Base-by-base conservation (phyloP, 768 basidiomycete species). In the Leccinum incarnatum region DNA sequence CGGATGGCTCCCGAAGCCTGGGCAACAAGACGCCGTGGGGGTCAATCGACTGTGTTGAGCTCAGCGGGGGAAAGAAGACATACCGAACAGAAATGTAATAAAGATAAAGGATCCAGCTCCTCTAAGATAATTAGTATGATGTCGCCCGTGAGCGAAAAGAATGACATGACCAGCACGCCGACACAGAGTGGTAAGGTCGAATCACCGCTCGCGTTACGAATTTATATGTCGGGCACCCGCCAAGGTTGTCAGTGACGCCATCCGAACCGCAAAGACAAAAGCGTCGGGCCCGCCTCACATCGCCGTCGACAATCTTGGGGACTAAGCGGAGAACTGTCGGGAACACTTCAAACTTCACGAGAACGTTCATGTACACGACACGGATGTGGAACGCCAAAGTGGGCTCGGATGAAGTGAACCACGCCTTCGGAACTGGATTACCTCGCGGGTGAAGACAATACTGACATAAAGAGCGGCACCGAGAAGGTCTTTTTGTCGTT, bases 121-220 rank as follows among this genome's bases (percentile, higher is more conserved):
- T 74, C 73, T 53, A 73, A 58, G 55, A 73, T 70, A 36, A 67
- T 62, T 34, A 73, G 56, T 57, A 72, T 58, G 46, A 73, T 62
- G 30, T 73, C 72, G 56, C 60, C 49, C 36, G 72, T 62, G 59
- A 73, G 73, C n/a, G 52, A 62, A 61, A 73, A 72, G 66, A 73
- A 58, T 51, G 73, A 65, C 72, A 73, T 73, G 73, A 65, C 73
- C 65, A 68, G 73, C 73, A 73, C 73, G 68, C 67, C 66, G 64
- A 65, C 57, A 61, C 63, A 62, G 50, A 62, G 52, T 62, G 58
- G 57, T 66, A 56, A 64, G 57, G 32, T 54, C 42, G 53, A 55
- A 42, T 55, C 51, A 46, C 53, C 47, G 53, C 52, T 40, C 46
- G 45, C 45, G 52, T 42, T 30, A 50, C 29, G 40, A 64, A 67